Conservation (phyloP, 331 rosid genomes). For the Prunus yedoensis region DNA sequence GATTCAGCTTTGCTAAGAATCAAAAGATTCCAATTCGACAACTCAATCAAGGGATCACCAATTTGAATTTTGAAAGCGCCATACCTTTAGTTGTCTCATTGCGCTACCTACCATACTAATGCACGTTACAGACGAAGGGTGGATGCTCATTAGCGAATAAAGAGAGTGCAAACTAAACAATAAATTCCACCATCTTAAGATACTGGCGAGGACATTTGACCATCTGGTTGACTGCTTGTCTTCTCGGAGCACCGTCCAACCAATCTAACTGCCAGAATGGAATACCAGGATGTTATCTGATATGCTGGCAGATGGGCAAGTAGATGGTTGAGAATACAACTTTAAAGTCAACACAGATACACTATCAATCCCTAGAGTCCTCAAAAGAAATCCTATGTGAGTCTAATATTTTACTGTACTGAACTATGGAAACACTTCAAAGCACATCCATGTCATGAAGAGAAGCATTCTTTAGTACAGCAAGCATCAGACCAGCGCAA, state of each 20-base stretch:
- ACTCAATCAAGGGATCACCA: not conserved
- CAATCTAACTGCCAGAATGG: not conserved
- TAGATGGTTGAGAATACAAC: not conserved
- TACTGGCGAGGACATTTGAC: not conserved
- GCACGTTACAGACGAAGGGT: too few relatives aligned
- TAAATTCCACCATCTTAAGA: not conserved
- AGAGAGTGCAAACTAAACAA: not conserved
- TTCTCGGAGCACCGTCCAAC: not conserved
- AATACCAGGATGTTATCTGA: not conserved
- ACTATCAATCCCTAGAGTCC: not conserved
- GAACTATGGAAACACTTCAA: not conserved
- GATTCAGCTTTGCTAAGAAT: not conserved
- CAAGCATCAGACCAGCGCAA: not conserved
- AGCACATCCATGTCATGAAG: not conserved
- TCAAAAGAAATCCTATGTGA: not conserved
- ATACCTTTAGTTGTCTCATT: not conserved
- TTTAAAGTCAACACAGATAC: not conserved
- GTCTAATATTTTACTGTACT: not conserved
- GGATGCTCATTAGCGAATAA: too few relatives aligned
- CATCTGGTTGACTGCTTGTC: not conserved
- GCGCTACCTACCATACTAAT: not conserved
- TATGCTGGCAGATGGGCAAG: not conserved
- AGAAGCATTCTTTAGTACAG: not conserved
- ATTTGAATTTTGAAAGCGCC: not conserved
- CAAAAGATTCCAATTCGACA: not conserved